phyloP scores from a whole-genome alignment of 305 asterid genomes.

The Solanum hybrid region DNA sequence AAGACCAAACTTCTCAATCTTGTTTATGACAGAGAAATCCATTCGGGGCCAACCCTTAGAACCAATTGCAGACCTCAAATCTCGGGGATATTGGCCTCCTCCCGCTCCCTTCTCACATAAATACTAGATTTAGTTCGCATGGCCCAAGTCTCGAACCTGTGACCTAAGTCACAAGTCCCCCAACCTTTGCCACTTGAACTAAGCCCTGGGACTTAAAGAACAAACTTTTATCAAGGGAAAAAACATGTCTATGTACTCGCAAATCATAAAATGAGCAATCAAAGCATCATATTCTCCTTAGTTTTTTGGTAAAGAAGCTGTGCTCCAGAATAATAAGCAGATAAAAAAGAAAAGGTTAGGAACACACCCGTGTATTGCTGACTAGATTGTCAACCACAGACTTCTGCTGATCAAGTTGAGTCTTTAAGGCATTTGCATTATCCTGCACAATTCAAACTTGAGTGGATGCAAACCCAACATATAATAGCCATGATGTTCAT shows the following conservation, averaged over 20 bases:
- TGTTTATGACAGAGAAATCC: neutral
- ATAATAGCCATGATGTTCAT: neutral
- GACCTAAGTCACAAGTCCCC: neutral
- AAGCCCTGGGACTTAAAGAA: neutral
- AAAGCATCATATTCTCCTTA: neutral
- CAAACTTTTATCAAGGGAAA: neutral
- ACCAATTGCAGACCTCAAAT: neutral
- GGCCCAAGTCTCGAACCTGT: neutral
- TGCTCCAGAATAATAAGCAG: neutral
- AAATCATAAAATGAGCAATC: neutral
- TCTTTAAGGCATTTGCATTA: slow-evolving; percentile 71
- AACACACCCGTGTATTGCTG: slow-evolving; percentile 82
- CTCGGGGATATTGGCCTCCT: neutral
- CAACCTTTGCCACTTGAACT: neutral
- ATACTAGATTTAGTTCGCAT: neutral
- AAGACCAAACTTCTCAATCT: neutral
- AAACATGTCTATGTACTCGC: neutral
- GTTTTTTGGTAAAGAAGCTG: neutral
- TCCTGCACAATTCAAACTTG: slow-evolving; percentile 41
- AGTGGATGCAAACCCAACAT: neutral
- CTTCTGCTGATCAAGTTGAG: slow-evolving; percentile 91
- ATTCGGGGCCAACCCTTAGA: neutral
- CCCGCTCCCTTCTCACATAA: neutral
- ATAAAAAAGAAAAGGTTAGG: slow-evolving; percentile 10
- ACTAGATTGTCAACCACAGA: slow-evolving; percentile 73